Evolutionary conservation across 208 protist species (phyloP), one percentile per base, ranked within the genome.

Genomic region (Trypanosoma lewisi): DNA sequence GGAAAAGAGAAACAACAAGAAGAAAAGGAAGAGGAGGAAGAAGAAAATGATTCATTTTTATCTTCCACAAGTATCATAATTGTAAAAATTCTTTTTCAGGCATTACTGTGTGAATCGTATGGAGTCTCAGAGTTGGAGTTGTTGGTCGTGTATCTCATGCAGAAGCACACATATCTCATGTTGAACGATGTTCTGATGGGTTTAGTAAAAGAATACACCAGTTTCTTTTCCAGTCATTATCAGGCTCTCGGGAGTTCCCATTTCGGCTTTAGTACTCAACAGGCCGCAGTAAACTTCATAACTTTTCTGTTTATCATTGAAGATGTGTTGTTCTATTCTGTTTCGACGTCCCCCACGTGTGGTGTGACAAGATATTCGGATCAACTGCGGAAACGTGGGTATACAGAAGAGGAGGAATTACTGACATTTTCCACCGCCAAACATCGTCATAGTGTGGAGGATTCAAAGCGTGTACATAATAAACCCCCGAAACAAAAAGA

Each of bases 241-340:
- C 55, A 67, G 19, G 44, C 44, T 28, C 16, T 59, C 48, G 36
- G 19, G 30, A 48, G 48, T 3, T 34, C 48, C 19, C 58, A 77
- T 55, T 45, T 78, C 3, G 79, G 77, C 4, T 65, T 85, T 33
- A 77, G 77, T 49, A 79, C 54, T 34, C 57, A 67, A 23, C 55
- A 63, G 2, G 77, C 75, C 0, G 44, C 81, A 7, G 17, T 71
- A 30, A 90, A 92, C 62, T 57, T 94, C 28, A 75, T 73, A 28
- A 54, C 69, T 50, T 80, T 91, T 31, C 36, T 91, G 2, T 83
- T 80, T 37, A 44, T 64, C 5, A 72, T 87, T 21, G 88, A 94
- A 63, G 70, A 77, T n/a, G 63, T 85, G 9, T 54, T 94, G 48
- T 94, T 94, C 58, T 92, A 90, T 69, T 75, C 77, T 11, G 70